Base-by-base conservation (phyloP, 352 stramenopile species). In the Phytophthora gonapodyides region DNA sequence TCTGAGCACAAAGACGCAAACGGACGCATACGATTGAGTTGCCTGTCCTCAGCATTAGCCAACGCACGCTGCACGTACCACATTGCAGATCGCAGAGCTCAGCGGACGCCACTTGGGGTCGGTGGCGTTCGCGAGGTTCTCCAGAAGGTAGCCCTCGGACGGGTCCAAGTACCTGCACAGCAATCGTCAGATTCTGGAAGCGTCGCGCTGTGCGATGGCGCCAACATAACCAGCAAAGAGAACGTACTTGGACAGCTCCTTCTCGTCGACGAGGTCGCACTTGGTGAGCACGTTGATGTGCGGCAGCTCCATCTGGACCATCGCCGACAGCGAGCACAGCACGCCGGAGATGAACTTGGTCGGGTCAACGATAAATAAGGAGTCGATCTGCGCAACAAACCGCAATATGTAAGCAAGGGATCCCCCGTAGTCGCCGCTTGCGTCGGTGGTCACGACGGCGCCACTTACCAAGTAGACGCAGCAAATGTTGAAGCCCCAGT, bases 271-370 rank as follows among this genome's bases (percentile, higher is more conserved):
- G 8, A 97, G 62, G 58, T 98, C 91, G 60, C 87, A 97, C 69
- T 98, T 98, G 21, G 91, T 97, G 10, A 98, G 74, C 31, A 97
- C 88, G 67, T 98, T 98, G 31, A 98, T 91, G 62, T 97, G 87
- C 12, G 98, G 97, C 30, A 99, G 84, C 66, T 99, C 97, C n/a
- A 99, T 82, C 55, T 98, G 94, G 13, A 99, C 82, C 97, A 99
- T 99, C 15, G 97, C 93, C 52, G 96, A 98, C 5, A 99, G 87
- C 42, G 91, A 98, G 51, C 98, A 89, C 37, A 99, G 87, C 30
- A 98, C 87, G 12, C 96, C 97, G 11, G 97, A 98, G 53, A 99
- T 97, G 77, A 99, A 99, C 80, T 99, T 99, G 42, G 90, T 93
- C 47, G 97, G 91, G 71, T 99, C 96, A 30, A 91, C 86, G 63